phyloP scores from a whole-genome alignment of 1,139 yeast species.

The Blastobotrys apis region DNA sequence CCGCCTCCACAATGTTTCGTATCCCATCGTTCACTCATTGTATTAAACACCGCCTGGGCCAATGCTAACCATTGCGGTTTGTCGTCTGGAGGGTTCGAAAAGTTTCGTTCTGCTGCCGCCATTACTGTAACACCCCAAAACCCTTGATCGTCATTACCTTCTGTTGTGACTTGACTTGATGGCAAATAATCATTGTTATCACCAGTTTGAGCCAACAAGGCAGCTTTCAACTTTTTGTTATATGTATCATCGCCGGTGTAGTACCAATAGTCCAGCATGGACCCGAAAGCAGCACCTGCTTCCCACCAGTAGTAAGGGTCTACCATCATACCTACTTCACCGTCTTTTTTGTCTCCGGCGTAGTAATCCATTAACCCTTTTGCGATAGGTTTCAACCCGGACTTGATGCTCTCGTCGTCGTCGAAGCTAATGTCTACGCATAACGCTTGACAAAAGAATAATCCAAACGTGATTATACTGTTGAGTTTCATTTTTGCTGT shows the following conservation, averaged over 20 bases:
- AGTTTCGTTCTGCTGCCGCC: slow-evolving; percentile 90
- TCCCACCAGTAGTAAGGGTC: slow-evolving; percentile 98
- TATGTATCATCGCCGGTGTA: slow-evolving; percentile 69
- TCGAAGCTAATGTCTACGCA: neutral
- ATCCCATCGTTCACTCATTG: slow-evolving; percentile 91
- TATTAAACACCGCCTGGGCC: slow-evolving; percentile 79
- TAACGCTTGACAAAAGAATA: neutral
- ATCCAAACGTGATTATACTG: too few relatives aligned
- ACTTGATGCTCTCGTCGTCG: neutral
- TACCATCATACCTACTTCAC: slow-evolving; percentile 66
- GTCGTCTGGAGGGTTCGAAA: slow-evolving; percentile 59
- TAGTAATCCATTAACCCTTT: slow-evolving; percentile 7
- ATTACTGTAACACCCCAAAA: slow-evolving; percentile 94
- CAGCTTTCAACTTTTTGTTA: slow-evolving; percentile 52
- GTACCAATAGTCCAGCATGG: slow-evolving; percentile 71
- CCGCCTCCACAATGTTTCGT: slow-evolving; percentile 70
- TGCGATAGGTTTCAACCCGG: slow-evolving; percentile 1
- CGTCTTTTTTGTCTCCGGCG: slow-evolving; percentile 1
- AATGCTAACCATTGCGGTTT: slow-evolving; percentile 65
- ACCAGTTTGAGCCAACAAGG: slow-evolving; percentile 74
- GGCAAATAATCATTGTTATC: slow-evolving; percentile 76
- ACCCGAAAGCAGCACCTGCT: slow-evolving; percentile 96
- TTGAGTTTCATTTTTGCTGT: neutral
- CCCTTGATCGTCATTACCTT: slow-evolving; percentile 97
- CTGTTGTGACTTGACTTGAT: slow-evolving; percentile 82